Evolutionary conservation across 495 filamentous ascomycete species (phyloP).

Genomic region (Aspergillus affinis): DNA sequence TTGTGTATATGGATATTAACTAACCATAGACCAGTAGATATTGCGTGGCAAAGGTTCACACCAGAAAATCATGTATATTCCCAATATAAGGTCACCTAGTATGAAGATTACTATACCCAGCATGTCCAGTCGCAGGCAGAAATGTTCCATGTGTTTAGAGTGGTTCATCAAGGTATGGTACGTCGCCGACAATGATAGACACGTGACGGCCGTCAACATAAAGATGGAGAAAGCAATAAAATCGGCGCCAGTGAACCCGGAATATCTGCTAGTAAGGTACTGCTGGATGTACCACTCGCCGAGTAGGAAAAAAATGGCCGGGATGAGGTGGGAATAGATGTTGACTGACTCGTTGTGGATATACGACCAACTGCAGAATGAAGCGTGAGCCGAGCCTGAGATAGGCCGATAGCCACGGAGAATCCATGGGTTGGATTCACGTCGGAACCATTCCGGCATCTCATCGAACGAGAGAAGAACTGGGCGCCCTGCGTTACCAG

Average conservation of each 20-base stretch:
- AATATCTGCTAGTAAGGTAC: conserved; percentile 26
- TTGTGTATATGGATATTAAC: conserved; percentile 15
- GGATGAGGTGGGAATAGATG: conserved; percentile 35
- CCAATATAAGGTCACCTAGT: conserved; percentile 28
- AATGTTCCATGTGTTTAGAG: conserved; percentile 22
- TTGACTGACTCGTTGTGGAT: conserved; percentile 40
- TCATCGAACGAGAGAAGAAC: conserved; percentile 30
- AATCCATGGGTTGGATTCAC: conserved; percentile 27
- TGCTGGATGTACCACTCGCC: conserved; percentile 19
- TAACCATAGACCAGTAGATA: conserved; percentile 29
- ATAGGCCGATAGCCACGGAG: conserved; percentile 33
- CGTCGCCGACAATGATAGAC: conserved; percentile 25
- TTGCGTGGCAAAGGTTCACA: conserved; percentile 22
- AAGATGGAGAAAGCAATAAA: conserved; percentile 29
- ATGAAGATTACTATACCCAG: conserved; percentile 24
- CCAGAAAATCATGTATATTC: conserved; percentile 30
- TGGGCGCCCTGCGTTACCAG: conserved; percentile 4
- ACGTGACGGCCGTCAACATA: conserved; percentile 24
- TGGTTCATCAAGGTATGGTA: conserved; percentile 35
- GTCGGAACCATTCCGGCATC: conserved; percentile 31
- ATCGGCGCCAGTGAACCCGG: conserved; percentile 20
- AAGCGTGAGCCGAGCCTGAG: conserved; percentile 28
- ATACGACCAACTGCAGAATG: conserved; percentile 28
- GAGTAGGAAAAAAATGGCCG: conserved; percentile 22
- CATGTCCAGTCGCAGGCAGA: conserved; percentile 29